These are phyloP conservation scores for Polygonum aviculare DNA, from an alignment of 148 eudicot genomes.

Conservation along the genomic window DNA sequence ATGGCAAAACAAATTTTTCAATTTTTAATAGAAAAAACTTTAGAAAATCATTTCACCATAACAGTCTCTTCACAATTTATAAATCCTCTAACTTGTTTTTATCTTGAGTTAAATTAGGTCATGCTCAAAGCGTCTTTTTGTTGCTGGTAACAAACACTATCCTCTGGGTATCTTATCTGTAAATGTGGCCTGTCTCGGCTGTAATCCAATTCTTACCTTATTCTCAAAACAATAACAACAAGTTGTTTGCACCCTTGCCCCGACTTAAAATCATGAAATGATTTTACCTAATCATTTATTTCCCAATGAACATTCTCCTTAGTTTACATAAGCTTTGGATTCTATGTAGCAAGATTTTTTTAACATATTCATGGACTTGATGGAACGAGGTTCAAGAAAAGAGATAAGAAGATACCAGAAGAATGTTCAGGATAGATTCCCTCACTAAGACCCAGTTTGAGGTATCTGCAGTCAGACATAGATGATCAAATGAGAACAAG, in stretches of 20 bases:
- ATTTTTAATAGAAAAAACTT: not conserved
- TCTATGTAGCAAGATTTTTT: not conserved
- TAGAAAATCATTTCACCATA: not conserved
- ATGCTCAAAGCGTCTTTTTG: no score
- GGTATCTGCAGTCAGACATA: slow-evolving; percentile 40
- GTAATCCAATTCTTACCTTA: no score
- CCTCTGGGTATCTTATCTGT: no score
- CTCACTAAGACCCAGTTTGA: slow-evolving; percentile 52
- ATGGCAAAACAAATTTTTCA: slow-evolving; percentile 11
- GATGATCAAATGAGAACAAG: slow-evolving; percentile 13
- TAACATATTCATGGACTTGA: slow-evolving; percentile 3
- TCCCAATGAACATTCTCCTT: not conserved
- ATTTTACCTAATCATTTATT: not conserved
- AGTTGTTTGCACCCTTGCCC: no score
- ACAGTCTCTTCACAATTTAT: no score
- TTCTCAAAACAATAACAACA: no score
- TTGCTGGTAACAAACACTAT: no score
- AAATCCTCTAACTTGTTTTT: no score
- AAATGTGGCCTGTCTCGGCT: no score
- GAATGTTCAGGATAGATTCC: slow-evolving; percentile 61
- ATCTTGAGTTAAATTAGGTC: no score
- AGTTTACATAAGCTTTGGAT: not conserved
- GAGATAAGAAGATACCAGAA: slow-evolving; percentile 47
- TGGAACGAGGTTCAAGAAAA: slow-evolving; percentile 4
- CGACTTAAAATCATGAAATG: no score